Evolutionary conservation across 1,284 basidiomycete species (phyloP).

Genomic region (Ganoderma leucocontextum): DNA sequence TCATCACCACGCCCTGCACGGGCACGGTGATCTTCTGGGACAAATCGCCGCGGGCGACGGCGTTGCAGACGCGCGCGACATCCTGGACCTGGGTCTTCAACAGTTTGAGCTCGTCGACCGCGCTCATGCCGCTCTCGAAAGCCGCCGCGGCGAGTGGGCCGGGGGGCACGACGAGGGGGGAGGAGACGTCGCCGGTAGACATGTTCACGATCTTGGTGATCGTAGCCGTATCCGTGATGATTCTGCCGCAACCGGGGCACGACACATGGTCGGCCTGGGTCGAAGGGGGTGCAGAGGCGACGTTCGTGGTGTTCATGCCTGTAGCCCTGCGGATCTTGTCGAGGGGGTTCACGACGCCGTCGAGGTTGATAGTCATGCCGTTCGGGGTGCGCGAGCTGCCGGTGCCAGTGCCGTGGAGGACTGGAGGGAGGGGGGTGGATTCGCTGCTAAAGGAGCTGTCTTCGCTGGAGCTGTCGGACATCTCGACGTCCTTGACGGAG

Average conservation of each 20-base stretch:
- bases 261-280: slow-evolving; percentile 48
- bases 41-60: slow-evolving; percentile 93
- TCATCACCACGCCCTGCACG: slow-evolving; percentile 97
- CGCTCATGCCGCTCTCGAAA: slow-evolving; percentile 69
- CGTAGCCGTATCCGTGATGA: slow-evolving; percentile 49
- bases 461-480: slow-evolving; percentile 36
- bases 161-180: slow-evolving; percentile 60
- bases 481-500: slow-evolving; percentile 39
- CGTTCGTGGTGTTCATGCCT: slow-evolving; percentile 36
- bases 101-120: slow-evolving; percentile 81
- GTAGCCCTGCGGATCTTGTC: slow-evolving; percentile 39
- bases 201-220: slow-evolving; percentile 43
- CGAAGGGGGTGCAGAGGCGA: slow-evolving; percentile 53
- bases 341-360: slow-evolving; percentile 50
- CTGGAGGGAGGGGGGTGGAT: slow-evolving; percentile 34
- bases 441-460: slow-evolving; percentile 25
- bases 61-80: slow-evolving; percentile 93
- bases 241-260: slow-evolving; percentile 60
- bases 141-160: slow-evolving; percentile 66
- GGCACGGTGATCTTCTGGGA: slow-evolving; percentile 97
- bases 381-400: slow-evolving; percentile 38
- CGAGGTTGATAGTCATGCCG: slow-evolving; percentile 51
- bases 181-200: slow-evolving; percentile 46
- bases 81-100: slow-evolving; percentile 93
- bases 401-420: slow-evolving; percentile 11